Conservation (phyloP, 768 basidiomycete species). For the Lanmaoa pseudosensibilis region DNA sequence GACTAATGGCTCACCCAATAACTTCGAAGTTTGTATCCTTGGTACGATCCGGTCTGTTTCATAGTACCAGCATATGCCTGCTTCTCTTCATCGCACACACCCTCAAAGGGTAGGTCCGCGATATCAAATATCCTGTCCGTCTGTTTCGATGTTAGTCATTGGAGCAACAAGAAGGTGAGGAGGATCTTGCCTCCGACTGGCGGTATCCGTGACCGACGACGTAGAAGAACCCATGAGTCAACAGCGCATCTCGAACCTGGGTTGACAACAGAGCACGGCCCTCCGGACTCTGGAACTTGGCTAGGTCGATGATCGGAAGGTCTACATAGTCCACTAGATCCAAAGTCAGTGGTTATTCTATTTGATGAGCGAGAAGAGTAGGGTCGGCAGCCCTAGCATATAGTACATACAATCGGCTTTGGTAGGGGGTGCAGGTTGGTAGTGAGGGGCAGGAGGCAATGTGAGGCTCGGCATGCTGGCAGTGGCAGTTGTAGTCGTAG, state of each 20-base stretch:
- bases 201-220: constrained; percentile 41
- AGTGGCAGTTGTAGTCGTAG: not conserved
- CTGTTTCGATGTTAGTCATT: constrained; percentile 38
- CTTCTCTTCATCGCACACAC: constrained; percentile 46
- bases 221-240: constrained; percentile 43
- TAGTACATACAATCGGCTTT: constrained; percentile 33
- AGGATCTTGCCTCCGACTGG: constrained; percentile 35
- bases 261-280: constrained; percentile 38
- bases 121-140: constrained; percentile 49
- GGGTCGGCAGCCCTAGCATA: not conserved
- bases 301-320: constrained; percentile 53
- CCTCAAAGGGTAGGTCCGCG: constrained; percentile 45
- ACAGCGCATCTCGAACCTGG: constrained; percentile 48
- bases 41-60: constrained; percentile 47
- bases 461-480: constrained; percentile 33
- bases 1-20: constrained; percentile 42
- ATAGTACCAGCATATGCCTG: constrained; percentile 38
- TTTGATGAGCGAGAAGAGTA: not conserved
- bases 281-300: constrained; percentile 39
- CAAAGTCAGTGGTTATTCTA: constrained; percentile 1
- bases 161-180: not conserved
- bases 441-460: constrained; percentile 38
- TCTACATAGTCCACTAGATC: constrained; percentile 49
- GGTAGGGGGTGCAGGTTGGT: constrained; percentile 37
- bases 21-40: constrained; percentile 52